Evolutionary conservation across 2,329 filamentous ascomycete genomes (phyloP).

Genomic region (Zymoseptoria crescenta): DNA sequence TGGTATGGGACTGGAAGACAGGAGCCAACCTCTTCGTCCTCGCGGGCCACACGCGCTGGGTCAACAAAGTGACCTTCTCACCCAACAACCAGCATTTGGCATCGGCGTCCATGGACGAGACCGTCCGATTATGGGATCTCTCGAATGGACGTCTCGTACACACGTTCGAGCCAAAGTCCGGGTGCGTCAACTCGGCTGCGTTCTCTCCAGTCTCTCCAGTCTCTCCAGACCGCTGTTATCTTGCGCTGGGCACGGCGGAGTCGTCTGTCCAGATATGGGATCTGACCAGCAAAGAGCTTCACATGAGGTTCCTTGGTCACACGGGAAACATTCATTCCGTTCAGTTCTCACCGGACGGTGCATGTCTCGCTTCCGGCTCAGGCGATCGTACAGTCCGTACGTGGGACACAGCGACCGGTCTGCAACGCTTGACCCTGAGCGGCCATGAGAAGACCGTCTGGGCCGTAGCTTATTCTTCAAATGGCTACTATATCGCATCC

Average conservation of each 20-base stretch:
- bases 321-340: neutral
- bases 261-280: neutral
- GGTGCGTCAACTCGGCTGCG: neutral
- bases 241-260: neutral
- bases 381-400: neutral
- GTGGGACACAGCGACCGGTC: conserved; percentile 2
- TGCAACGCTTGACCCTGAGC: neutral
- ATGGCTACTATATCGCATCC: conserved; percentile 1
- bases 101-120: conserved; percentile 22
- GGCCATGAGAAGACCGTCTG: neutral
- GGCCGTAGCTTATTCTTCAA: conserved; percentile 4
- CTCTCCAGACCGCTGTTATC: neutral
- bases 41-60: conserved; percentile 15
- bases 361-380: conserved; percentile 4
- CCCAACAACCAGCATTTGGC: conserved; percentile 20
- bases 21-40: conserved; percentile 2
- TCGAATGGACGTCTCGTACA: neutral
- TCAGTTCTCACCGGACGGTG: conserved; percentile 5
- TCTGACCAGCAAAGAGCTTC: neutral
- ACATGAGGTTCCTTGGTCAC: neutral
- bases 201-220: too few species aligned
- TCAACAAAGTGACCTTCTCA: conserved; percentile 24
- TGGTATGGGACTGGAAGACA: neutral
- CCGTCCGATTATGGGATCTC: conserved; percentile 23
- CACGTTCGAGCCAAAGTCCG: neutral